Evolutionary conservation across 768 basidiomycete species (phyloP).

Genomic region (Psilocybe sp.): DNA sequence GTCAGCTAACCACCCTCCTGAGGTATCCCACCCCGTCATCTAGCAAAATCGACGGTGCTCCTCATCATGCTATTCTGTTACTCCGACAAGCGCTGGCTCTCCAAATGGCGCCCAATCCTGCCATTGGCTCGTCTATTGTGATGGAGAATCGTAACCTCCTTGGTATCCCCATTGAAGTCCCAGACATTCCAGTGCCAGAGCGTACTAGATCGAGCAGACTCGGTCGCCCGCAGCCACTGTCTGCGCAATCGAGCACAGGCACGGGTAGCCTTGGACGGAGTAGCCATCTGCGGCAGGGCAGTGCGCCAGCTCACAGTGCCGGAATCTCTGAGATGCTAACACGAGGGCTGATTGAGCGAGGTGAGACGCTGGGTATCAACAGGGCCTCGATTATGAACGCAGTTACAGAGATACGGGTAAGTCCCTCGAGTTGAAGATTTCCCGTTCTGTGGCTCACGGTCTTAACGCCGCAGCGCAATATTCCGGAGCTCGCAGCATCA

Average conservation of each 20-base stretch:
- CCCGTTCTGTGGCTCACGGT: slow-evolving; percentile 5
- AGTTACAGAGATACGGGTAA: slow-evolving; percentile 72
- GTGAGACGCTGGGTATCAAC: slow-evolving; percentile 82
- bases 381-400: slow-evolving; percentile 73
- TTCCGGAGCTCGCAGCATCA: slow-evolving; percentile 78
- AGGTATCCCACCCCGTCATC: slow-evolving; percentile 71
- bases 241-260: slow-evolving; percentile 10
- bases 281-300: slow-evolving; percentile 36
- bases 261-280: slow-evolving; percentile 9
- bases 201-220: slow-evolving; percentile 14
- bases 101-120: slow-evolving; percentile 68
- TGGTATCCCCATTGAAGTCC: slow-evolving; percentile 67
- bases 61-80: slow-evolving; percentile 65
- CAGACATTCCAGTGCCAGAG: slow-evolving; percentile 32
- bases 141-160: slow-evolving; percentile 82
- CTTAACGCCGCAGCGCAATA: slow-evolving; percentile 56
- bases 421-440: slow-evolving; percentile 18
- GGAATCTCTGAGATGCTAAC: slow-evolving; percentile 72
- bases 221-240: slow-evolving; percentile 18
- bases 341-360: slow-evolving; percentile 67
- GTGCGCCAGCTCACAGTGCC: slow-evolving; percentile 41
- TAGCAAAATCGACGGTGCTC: slow-evolving; percentile 31
- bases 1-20: slow-evolving; percentile 78
- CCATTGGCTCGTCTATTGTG: slow-evolving; percentile 74
- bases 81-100: slow-evolving; percentile 82